Evolutionary conservation across 1,284 basidiomycete species (phyloP), one percentile per base, ranked within the genome.

Genomic region (Ustilago xerochloae): DNA sequence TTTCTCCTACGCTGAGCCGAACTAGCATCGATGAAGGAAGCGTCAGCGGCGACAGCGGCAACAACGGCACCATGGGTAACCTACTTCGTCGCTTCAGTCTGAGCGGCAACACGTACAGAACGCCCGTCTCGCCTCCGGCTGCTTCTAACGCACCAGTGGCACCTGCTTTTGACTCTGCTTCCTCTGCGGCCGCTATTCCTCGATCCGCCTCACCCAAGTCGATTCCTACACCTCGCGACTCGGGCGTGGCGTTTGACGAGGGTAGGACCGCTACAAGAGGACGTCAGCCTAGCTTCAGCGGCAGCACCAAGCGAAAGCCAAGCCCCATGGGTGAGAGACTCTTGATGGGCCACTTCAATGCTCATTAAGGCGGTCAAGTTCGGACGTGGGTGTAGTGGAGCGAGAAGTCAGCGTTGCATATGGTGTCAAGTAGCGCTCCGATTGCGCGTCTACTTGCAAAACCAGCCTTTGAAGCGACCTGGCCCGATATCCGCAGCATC

Each of bases 321-420:
- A 81, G 79, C 61, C 79, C 79, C 1, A 81, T 81, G 79, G 76
- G 79, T 16, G 79, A 81, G 60, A 61, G 79, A n/a, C 53, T 81
- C 22, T 59, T 81, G 10, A 81, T 81, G 79, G 79, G 79, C 26
- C 79, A 81, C 61, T 77, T 78, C 30, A 78, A 70, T 28, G 76
- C 75, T 16, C 73, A 77, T 49, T 79, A 41, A 57, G 45, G 20
- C n/a, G 29, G n/a, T 39, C 20, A 10, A 8, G 15, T 7, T 15
- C 15, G 12, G 9, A 24, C 4, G 20, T 13, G 8, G 41, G 20
- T 6, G 15, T 9, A 26, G 22, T 43, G 9, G 7, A 10, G 38
- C n/a, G 38, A 28, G 22, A 3, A 20, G 41, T n/a, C 18, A n/a
- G n/a, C n/a, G n/a, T n/a, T n/a, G n/a, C 10, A 24, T 4, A 26